Base-by-base conservation (phyloP, 805 yeast genomes). In the Lipomyces orientalis region DNA sequence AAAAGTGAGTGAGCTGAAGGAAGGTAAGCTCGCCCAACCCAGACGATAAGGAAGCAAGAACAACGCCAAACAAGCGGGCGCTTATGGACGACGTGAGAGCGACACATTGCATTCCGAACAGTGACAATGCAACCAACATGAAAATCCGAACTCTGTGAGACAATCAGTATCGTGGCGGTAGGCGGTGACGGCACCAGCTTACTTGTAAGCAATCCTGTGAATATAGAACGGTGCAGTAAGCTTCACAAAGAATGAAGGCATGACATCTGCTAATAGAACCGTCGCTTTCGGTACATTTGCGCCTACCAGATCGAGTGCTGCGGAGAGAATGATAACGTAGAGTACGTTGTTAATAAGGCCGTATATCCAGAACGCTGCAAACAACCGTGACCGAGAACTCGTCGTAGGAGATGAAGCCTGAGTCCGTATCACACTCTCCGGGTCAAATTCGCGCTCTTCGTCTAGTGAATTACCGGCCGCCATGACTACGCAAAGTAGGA, bases 11-110 rank as follows among this genome's bases (percentile, higher is more conserved):
- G 77, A 94, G 79, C 76, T 91, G 97, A 55, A 94, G 79, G 72
- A 94, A 94, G 0, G 97, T 91, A 5, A 90, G 81, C 76, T 94
- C 99, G 0, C 99, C 99, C 31, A 93, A 79, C 0, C 98, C 98
- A 0, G 97, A 89, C 19, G 97, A 88, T 2, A 86, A 71, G 0
- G 97, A 91, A 0, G 98, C 97, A 71, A 93, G 74, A 4, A 84
- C 81, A 9, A 94, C 88, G 0, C 98, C 98, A 16, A 85, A 68
- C 6, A 93, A 75, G 61, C 86, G 84, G 37, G 80, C 54, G 0
- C 71, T 25, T 5, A 87, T 76, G 0, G 77, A 61, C 0, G 79
- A 71, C 9, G 80, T 78, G 1, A 81, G 79, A 64, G 90, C 85
- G 3, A 93, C 86, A 0, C 87, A 70, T 4, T 88, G 74, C 97